Base-by-base conservation (phyloP, 1,139 yeast species). In the Saccharomyces pastorianus region DNA sequence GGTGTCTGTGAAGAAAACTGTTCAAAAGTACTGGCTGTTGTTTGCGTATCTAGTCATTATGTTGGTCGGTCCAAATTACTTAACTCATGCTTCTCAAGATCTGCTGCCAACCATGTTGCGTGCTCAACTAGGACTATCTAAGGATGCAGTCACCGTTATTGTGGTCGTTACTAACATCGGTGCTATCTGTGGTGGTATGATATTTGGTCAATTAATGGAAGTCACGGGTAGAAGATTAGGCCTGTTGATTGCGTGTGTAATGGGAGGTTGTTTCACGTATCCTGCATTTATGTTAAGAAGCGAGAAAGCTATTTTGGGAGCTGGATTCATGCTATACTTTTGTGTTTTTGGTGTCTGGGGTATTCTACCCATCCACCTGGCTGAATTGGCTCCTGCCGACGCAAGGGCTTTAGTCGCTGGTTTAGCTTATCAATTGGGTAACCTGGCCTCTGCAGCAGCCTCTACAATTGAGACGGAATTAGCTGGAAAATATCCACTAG, bases 291-390 rank as follows among this genome's bases (percentile, higher is more conserved):
- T 64, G 69, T 77, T 49, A 60, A 65, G 51, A 75, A 76, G 57
- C 61, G 73, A 31, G 46, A 52, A 29, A 86, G 82, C 49, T 78
- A 85, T 61, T 83, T 85, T 65, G 91, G 93, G 56, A 5, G 87
- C 88, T 56, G 93, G 77, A 1, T 88, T 86, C 71, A 85, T 84
- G 73, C 71, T 86, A 63, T 95, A 88, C 71, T 82, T 83, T 64
- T 82, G 82, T 60, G 93, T 87, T 51, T 95, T 87, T 70, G 95
- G 95, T 59, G 87, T 89, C 20, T 88, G 95, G 90, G 93, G 95
- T 62, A 86, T 85, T 49, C 77, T 85, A 61, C 95, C 95, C 51
- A 80, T 85, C 58, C 88, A 85, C 68, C 74, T 87, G 52, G 77
- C 88, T 2, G 95, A 87, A 71, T 75, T 87, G 59, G 80, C 93